Base-by-base conservation (phyloP, 148 eudicot genomes). In the Chenopodium suecicum region DNA sequence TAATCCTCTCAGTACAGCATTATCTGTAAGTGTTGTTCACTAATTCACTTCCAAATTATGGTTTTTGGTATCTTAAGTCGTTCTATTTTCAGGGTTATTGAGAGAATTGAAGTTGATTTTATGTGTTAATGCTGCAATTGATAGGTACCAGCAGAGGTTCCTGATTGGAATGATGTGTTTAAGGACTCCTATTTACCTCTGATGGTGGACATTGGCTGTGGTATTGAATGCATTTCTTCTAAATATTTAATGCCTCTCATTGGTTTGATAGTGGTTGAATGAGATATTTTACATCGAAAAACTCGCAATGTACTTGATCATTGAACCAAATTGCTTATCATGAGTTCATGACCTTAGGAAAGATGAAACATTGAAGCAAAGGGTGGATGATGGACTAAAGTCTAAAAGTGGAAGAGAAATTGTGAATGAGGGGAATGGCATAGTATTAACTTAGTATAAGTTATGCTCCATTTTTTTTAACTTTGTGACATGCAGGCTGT, bases 131-230 rank as follows among this genome's bases (percentile, higher is more conserved):
- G 54, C 54, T 50, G 54, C 56, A 25, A 78, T 87, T 87, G 71
- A 46, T 82, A 96, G 99, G 87, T 88, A 47, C 99, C 98, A 1
- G 91, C 84, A 17, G 91, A 90, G 83, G 87, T 83, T 37, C 98
- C 98, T 14, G 89, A 92, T 78, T 96, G 99, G 99, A 89, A 88
- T 88, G 90, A 79, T 73, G 95, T 92, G 19, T 96, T 85, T 60
- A 75, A 82, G 68, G 93, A 96, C 79, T 58, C 91, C 8, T 89
- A 85, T 4, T 83, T 92, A 85, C 99, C 99, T 20, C 86, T 96
- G 50, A 89, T 88, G 86, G 94, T 96, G 82, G 99, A 96, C 87
- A 89, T 96, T 81, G 99, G 98, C 25, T 88, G 92, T 82, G 99
- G 99, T 96, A 91, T 74, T 56, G 47, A 27, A 4, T 71, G 5